Evolutionary conservation across 2,329 filamentous ascomycete species (phyloP), one percentile per base, ranked within the genome.

Genomic region (Mycocentrospora acerina): DNA sequence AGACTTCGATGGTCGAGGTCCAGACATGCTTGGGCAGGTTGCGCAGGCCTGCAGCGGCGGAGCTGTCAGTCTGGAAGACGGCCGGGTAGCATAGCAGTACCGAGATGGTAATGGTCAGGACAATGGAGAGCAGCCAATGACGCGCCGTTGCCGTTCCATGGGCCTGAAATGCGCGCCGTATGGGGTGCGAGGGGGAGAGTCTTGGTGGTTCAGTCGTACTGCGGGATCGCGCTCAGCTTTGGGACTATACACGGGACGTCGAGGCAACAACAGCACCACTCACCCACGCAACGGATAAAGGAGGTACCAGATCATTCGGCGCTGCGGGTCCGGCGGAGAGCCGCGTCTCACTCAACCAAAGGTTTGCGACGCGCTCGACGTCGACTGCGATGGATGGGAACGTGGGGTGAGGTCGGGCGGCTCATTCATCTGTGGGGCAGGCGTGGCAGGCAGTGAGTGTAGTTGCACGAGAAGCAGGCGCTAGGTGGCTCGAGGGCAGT

Each of bases 1-100:
- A 69, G 37, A 86, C 71, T 18, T 83, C 80, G 43, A 81, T 79
- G 5, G 84, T 85, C 25, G 83, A 83, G 17, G 86, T 90, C 87
- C 87, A 91, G 51, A 87, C 86, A 77, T 90, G 85, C 57, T 85
- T 82, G 19, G 87, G 86, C 7, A 90, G 72, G 46, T 82, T 85
- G 35, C 82, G 85, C 32, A 85, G 84, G 16, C 83, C 80, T 50
- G 83, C 82, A 58, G 82, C 85, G 53, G 81, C 81, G 50, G 85
- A 83, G 64, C 86, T 83, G 58, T 80, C 83, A 64, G 85, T 85
- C 34, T 90, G 78, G 59, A 88, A 89, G 14, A 86, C 78, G 36
- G 88, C 83, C 7, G 86, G 86, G 57, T 88, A 90, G 44, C 85
- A 79, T 37, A 90, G 77, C 35, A 84, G 70, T 30, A 85, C 79